Evolutionary conservation across 2,329 filamentous ascomycete species (phyloP).

Genomic region (Pyrenochaeta sp.): DNA sequence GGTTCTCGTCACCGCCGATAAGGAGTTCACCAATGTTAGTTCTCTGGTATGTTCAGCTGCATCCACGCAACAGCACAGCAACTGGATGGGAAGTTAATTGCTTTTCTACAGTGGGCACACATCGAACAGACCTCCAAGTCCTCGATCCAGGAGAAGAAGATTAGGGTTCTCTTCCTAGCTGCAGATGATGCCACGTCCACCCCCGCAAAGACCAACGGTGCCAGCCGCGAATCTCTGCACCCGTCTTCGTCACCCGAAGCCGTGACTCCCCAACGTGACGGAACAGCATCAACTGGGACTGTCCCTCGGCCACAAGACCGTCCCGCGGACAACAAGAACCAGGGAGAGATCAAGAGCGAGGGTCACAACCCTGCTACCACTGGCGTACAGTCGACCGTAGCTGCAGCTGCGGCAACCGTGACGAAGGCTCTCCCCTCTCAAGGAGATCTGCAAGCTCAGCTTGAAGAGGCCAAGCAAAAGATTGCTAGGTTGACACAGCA

Average conservation of each 20-base stretch:
- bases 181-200: conserved; percentile 58
- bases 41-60: conserved; percentile 70
- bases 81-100: conserved; percentile 12
- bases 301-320: conserved; percentile 50
- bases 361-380: conserved; percentile 50
- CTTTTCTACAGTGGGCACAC: conserved; percentile 71
- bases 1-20: conserved; percentile 80
- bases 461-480: conserved; percentile 76
- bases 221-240: conserved; percentile 36
- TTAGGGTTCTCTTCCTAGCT: conserved; percentile 84
- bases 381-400: conserved; percentile 47
- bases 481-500: conserved; percentile 73
- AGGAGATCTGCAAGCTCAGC: conserved; percentile 74
- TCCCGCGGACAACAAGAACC: conserved; percentile 48
- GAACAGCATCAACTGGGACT: conserved; percentile 43
- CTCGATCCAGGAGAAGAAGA: conserved; percentile 90
- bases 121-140: conserved; percentile 77
- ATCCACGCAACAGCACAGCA: background rate
- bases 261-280: conserved; percentile 54
- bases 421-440: conserved; percentile 56
- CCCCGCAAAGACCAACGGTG: conserved; percentile 44
- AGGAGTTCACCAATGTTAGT: conserved; percentile 81
- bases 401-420: conserved; percentile 58
- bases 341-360: conserved; percentile 52
- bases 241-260: conserved; percentile 65